Evolutionary conservation across 1,284 basidiomycete species (phyloP).

Genomic region (Fistulinella cinereoalba): DNA sequence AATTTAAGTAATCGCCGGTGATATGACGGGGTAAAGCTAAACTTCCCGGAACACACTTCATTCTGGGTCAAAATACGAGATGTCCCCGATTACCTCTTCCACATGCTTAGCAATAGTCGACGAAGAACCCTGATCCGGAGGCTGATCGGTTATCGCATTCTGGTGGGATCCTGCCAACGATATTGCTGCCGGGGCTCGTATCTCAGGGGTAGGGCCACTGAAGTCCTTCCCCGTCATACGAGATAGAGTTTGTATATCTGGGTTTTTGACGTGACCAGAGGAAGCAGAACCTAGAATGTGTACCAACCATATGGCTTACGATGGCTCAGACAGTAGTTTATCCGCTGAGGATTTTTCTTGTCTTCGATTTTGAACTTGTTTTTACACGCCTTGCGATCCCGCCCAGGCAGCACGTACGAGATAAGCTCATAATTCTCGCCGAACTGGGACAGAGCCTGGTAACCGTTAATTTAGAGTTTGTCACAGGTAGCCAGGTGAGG

Average conservation of each 20-base stretch:
- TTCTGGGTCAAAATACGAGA: constrained; percentile 25
- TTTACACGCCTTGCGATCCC: constrained; percentile 87
- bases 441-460: constrained; percentile 79
- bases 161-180: constrained; percentile 24
- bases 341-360: constrained; percentile 67
- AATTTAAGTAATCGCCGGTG: too few species aligned
- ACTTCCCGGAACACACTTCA: constrained; percentile 3
- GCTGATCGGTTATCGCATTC: neutral
- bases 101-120: constrained; percentile 10
- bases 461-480: constrained; percentile 2
- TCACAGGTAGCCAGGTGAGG: neutral
- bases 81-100: constrained; percentile 35
- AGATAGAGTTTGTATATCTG: constrained; percentile 67
- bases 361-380: constrained; percentile 90
- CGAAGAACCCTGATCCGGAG: neutral
- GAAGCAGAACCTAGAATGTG: neutral
- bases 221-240: constrained; percentile 81
- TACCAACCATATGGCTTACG: constrained; percentile 65
- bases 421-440: constrained; percentile 93
- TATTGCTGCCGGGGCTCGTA: constrained; percentile 46
- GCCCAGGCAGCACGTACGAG: constrained; percentile 77
- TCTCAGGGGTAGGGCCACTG: constrained; percentile 72
- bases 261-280: constrained; percentile 1
- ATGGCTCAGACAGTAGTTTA: constrained; percentile 65
- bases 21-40: too few species aligned